Percentiles rank a stretch among this genome's conserved stretches.
Conservation (phyloP, 2,329 filamentous ascomycete genomes). For the Hypoxylon sp. region DNA sequence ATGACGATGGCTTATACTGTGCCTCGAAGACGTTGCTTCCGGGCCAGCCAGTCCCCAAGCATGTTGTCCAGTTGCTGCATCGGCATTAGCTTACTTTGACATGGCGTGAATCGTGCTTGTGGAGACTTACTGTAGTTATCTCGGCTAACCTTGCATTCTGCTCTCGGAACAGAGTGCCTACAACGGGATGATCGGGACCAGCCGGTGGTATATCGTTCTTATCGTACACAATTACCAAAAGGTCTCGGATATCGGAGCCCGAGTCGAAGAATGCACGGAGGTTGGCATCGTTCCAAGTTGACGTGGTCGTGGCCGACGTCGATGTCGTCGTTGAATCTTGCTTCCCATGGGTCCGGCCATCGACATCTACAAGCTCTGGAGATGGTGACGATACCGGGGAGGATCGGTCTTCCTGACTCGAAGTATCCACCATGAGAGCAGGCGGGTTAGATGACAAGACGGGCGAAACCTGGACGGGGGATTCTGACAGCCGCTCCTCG, state of each 20-base stretch:
- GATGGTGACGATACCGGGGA: conserved; percentile 74
- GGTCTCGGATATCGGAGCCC: conserved; percentile 86
- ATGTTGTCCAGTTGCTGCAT: conserved; percentile 83
- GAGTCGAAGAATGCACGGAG: conserved; percentile 93
- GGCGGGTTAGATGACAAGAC: conserved; percentile 68
- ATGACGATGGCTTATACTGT: conserved; percentile 53
- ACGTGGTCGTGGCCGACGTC: conserved; percentile 67
- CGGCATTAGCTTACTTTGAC: conserved; percentile 7
- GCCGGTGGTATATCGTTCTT: conserved; percentile 85
- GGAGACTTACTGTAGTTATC: conserved; percentile 77
- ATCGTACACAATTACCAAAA: conserved; percentile 92
- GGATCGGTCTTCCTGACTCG: conserved; percentile 75
- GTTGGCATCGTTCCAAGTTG: conserved; percentile 87
- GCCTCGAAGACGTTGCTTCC: conserved; percentile 73
- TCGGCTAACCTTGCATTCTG: conserved; percentile 88
- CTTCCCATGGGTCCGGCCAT: conserved; percentile 58
- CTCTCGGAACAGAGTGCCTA: conserved; percentile 83
- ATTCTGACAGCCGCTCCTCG: conserved; percentile 71
- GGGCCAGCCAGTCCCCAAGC: conserved; percentile 83
- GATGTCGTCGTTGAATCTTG: conserved; percentile 66
- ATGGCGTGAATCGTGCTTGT: neutral
- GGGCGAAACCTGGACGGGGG: conserved; percentile 75
- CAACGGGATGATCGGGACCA: conserved; percentile 86
- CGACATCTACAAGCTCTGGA: conserved; percentile 67
- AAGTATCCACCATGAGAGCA: conserved; percentile 76